These are phyloP conservation scores for Trichoderma gracile DNA, from an alignment of 2,329 filamentous ascomycete genomes.

Conservation along the genomic window DNA sequence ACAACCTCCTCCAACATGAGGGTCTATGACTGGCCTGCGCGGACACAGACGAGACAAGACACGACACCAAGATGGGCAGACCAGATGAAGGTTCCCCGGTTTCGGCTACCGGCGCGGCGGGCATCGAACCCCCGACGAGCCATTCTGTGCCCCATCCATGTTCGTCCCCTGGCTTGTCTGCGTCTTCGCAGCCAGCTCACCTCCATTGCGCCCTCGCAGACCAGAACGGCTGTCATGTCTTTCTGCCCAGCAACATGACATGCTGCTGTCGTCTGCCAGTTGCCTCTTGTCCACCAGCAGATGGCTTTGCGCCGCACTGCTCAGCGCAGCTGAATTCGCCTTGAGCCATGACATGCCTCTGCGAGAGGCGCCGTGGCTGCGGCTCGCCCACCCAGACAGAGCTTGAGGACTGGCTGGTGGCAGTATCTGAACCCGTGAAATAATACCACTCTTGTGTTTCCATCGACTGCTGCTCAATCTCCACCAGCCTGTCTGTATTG, in stretches of 20 bases:
- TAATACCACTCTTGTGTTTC: conserved; percentile 12
- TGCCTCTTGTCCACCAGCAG: conserved; percentile 10
- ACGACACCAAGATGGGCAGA: background rate
- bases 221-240: background rate
- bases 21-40: background rate
- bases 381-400: conserved; percentile 27
- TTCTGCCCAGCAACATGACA: background rate
- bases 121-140: conserved; percentile 15
- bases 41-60: background rate
- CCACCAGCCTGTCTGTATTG: conserved; percentile 26
- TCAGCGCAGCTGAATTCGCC: conserved; percentile 25
- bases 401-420: conserved; percentile 27
- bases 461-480: conserved; percentile 27
- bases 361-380: conserved; percentile 20
- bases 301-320: conserved; percentile 18
- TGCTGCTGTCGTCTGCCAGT: background rate
- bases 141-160: conserved; percentile 12
- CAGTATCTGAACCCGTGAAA: conserved; percentile 2
- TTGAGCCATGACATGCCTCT: background rate
- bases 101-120: conserved; percentile 25
- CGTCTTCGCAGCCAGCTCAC: background rate
- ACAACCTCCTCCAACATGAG: background rate
- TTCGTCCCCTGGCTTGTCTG: background rate
- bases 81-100: conserved; percentile 21
- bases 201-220: background rate